Evolutionary conservation across 2,329 filamentous ascomycete species (phyloP).

Genomic region (Shiraia bambusicola): DNA sequence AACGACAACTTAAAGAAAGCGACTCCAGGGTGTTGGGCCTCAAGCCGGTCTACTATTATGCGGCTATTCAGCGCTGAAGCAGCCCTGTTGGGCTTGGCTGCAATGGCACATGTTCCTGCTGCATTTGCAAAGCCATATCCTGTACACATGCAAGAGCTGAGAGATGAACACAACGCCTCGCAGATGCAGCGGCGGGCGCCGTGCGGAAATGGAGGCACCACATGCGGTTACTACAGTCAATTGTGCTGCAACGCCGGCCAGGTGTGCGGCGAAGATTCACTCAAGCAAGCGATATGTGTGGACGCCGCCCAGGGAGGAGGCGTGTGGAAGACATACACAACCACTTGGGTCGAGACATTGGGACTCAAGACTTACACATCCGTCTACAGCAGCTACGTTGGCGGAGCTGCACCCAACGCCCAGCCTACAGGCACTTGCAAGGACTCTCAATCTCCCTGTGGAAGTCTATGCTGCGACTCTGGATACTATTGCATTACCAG

Average conservation of each 20-base stretch:
- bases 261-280: constrained; percentile 36
- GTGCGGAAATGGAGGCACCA: constrained; percentile 15
- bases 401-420: constrained; percentile 15
- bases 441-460: constrained; percentile 61
- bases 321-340: constrained; percentile 60
- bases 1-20: constrained; percentile 4
- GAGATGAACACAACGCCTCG: constrained; percentile 32
- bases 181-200: constrained; percentile 26
- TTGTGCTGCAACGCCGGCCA: constrained; percentile 39
- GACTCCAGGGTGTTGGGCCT: constrained; percentile 10
- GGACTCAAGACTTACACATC: constrained; percentile 56
- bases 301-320: constrained; percentile 35
- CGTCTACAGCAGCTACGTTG: constrained; percentile 51
- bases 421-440: constrained; percentile 46
- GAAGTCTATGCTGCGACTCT: constrained; percentile 67
- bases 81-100: constrained; percentile 59
- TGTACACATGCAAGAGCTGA: constrained; percentile 29
- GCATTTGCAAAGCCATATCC: constrained; percentile 49
- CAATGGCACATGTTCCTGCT: constrained; percentile 52
- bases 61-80: constrained; percentile 61
- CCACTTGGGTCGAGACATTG: constrained; percentile 57
- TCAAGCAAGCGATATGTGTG: constrained; percentile 39
- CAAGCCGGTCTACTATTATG: constrained; percentile 25
- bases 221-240: constrained; percentile 39
- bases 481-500: constrained; percentile 65